These are phyloP conservation scores for Xylaria nigripes DNA, from an alignment of 495 filamentous ascomycete genomes.

Conservation along the genomic window DNA sequence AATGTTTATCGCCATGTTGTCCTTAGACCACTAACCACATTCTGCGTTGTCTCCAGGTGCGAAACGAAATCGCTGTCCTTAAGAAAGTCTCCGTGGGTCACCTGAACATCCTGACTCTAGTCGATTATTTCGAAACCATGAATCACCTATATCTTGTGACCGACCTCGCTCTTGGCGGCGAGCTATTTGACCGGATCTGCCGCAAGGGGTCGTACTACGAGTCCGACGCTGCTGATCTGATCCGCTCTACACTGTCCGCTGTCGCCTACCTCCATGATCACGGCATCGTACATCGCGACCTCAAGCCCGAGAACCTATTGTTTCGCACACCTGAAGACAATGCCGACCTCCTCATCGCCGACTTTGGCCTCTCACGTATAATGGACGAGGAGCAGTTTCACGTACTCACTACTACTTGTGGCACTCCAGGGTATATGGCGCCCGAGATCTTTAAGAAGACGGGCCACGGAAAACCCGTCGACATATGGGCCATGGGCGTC, in stretches of 20 bases:
- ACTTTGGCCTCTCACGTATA: conserved; percentile 89
- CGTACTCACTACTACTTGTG: conserved; percentile 93
- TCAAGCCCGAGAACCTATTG: conserved; percentile 69
- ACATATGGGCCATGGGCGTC: conserved; percentile 94
- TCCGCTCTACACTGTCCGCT: conserved; percentile 90
- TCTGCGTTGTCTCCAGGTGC: conserved; percentile 51
- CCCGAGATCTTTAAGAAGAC: conserved; percentile 88
- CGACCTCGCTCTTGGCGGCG: conserved; percentile 90
- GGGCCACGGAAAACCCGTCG: conserved; percentile 82
- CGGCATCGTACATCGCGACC: conserved; percentile 88
- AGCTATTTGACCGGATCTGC: conserved; percentile 97
- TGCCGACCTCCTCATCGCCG: conserved; percentile 86
- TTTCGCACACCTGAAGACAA: conserved; percentile 78
- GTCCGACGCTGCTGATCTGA: conserved; percentile 89
- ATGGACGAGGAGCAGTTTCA: conserved; percentile 99
- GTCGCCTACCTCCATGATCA: conserved; percentile 98
- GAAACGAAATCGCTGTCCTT: conserved; percentile 95
- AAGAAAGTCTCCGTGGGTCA: conserved; percentile 97
- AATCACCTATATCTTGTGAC: conserved; percentile 98
- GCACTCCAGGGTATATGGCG: conserved; percentile 95
- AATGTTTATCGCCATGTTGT: background rate
- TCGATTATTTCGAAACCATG: conserved; percentile 99
- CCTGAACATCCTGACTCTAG: conserved; percentile 92
- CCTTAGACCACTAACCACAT: conserved; percentile 4
- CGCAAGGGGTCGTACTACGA: conserved; percentile 98